Percentiles rank a stretch among this genome's conserved stretches.
These are phyloP conservation scores for Mesembryanthemum crystallinum DNA, from an alignment of 148 eudicot genomes.

Conservation along the genomic window DNA sequence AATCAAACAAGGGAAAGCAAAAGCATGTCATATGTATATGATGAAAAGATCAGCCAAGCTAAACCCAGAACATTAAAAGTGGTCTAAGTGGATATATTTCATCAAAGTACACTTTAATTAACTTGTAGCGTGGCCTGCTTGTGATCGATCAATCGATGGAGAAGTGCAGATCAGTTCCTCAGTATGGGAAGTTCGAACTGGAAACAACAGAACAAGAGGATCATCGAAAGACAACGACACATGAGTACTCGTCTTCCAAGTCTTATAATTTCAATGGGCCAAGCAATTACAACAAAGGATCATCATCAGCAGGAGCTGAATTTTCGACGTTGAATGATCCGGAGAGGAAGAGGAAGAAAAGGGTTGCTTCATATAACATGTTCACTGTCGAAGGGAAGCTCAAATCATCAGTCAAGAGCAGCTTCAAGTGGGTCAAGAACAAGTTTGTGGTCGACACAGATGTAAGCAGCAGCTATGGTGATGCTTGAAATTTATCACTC, in stretches of 20 bases:
- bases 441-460: constrained; percentile 31
- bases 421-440: constrained; percentile 71
- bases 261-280: constrained; percentile 63
- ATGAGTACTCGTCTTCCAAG: background rate
- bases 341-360: constrained; percentile 62
- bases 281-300: constrained; percentile 20
- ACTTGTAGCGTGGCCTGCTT: background rate
- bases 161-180: constrained; percentile 55
- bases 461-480: constrained; percentile 9
- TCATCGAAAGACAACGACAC: constrained; percentile 17
- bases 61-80: background rate
- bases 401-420: constrained; percentile 50
- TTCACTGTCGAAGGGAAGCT: constrained; percentile 59
- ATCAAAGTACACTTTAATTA: no score
- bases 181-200: constrained; percentile 41
- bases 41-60: background rate
- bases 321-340: constrained; percentile 33
- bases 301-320: constrained; percentile 4
- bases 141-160: constrained; percentile 34
- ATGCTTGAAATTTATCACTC: background rate
- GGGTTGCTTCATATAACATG: constrained; percentile 74
- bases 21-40: no score
- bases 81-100: no score
- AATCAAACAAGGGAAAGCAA: background rate
- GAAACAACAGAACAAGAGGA: constrained; percentile 7